These are phyloP conservation scores for Calonectria pauciramosa DNA, from an alignment of 2,329 filamentous ascomycete genomes.

Conservation along the genomic window DNA sequence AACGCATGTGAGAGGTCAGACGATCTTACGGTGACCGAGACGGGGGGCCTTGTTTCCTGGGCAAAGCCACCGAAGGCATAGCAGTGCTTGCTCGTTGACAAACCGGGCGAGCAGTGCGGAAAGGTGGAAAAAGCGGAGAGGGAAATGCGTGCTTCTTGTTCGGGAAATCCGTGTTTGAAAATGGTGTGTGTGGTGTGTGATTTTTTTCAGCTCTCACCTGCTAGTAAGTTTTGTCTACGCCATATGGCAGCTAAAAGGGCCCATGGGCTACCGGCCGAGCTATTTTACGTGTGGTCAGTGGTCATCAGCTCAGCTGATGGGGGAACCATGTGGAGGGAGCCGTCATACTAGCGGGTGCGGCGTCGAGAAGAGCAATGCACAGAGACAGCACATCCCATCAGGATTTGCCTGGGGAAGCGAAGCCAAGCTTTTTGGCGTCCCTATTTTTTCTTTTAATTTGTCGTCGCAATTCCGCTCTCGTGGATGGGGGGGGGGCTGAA, in stretches of 20 bases:
- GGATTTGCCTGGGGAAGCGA: slow-evolving; percentile 21
- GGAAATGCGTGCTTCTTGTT: slow-evolving; percentile 22
- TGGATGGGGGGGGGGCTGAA: slow-evolving; percentile 6
- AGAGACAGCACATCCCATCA: neutral
- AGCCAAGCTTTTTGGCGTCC: slow-evolving; percentile 13
- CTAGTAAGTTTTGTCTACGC: slow-evolving; percentile 13
- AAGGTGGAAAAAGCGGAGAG: slow-evolving; percentile 22
- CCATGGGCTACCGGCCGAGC: slow-evolving; percentile 2
- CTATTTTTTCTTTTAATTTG: neutral
- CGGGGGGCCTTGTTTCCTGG: neutral
- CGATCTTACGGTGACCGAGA: neutral
- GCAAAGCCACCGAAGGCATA: neutral
- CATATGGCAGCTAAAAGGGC: slow-evolving; percentile 10
- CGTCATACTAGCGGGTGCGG: slow-evolving; percentile 11
- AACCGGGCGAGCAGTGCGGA: slow-evolving; percentile 25
- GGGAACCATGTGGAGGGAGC: slow-evolving; percentile 12
- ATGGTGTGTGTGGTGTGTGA: slow-evolving; percentile 18
- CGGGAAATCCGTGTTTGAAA: slow-evolving; percentile 37
- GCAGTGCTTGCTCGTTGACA: neutral
- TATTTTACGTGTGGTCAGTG: slow-evolving; percentile 11
- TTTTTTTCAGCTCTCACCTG: slow-evolving; percentile 35
- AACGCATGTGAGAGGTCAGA: slow-evolving; percentile 7
- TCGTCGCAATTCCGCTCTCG: slow-evolving; percentile 15
- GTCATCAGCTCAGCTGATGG: slow-evolving; percentile 25
- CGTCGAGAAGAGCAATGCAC: slow-evolving; percentile 2